A percentile compares a stretch with the other conserved stretches of the same genome.
Conservation (phyloP, 192 early-diverging fungal species). For the Spizellomyces sp. region DNA sequence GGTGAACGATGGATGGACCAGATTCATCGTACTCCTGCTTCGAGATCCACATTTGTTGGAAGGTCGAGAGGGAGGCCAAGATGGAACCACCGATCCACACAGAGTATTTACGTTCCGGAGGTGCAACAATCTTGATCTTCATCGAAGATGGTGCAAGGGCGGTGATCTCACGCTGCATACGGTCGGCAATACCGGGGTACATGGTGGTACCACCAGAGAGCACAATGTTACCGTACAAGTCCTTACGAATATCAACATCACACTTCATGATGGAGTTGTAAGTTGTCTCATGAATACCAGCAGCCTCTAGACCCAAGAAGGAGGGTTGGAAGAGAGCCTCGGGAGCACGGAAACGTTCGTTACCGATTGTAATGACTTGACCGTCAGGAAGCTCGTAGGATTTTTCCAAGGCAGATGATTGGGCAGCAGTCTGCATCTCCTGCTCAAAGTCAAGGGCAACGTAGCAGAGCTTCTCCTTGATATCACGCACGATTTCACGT, state of each 20-base stretch:
- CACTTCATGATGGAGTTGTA: constrained; percentile 98
- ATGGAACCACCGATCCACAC: constrained; percentile 99
- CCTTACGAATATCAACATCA: constrained; percentile 95
- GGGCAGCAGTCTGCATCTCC: constrained; percentile 94
- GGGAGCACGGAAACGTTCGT: constrained; percentile 97
- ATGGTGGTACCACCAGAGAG: constrained; percentile 96
- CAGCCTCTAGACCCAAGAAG: constrained; percentile 85
- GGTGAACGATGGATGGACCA: constrained; percentile 96
- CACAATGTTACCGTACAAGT: constrained; percentile 96
- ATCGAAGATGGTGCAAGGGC: constrained; percentile 91
- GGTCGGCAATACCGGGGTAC: constrained; percentile 96
- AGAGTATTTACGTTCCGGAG: constrained; percentile 98
- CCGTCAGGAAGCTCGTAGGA: constrained; percentile 98
- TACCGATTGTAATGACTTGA: constrained; percentile 96
- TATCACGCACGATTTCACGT: constrained; percentile 98
- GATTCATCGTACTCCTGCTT: constrained; percentile 99
- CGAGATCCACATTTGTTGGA: constrained; percentile 99
- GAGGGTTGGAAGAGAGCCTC: constrained; percentile 98
- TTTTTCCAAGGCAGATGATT: constrained; percentile 93
- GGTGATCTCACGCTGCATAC: constrained; percentile 98
- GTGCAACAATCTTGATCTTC: constrained; percentile 98
- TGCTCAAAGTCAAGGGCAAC: constrained; percentile 97
- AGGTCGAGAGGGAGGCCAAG: constrained; percentile 94
- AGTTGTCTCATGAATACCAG: constrained; percentile 95
- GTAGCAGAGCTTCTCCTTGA: constrained; percentile 99